Evolutionary conservation across 2,329 filamentous ascomycete species (phyloP).

Genomic region (Fusarium citri): DNA sequence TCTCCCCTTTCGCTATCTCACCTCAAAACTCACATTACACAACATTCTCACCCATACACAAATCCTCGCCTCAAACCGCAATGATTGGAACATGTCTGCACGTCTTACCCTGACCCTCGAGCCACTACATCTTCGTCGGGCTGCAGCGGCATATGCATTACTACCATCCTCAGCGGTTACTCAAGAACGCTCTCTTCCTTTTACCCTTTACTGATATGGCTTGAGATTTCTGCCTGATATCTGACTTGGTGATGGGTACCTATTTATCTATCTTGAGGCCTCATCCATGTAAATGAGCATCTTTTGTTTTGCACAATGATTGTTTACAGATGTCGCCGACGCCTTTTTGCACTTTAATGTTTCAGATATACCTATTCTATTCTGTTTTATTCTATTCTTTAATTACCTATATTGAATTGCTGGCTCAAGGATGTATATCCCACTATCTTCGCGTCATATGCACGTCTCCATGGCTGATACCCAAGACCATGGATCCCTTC

Average conservation of each 20-base stretch:
- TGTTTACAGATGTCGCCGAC: conserved; percentile 23
- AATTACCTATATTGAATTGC: neutral
- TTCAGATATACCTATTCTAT: neutral
- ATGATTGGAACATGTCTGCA: conserved; percentile 40
- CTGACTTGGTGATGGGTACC: conserved; percentile 9
- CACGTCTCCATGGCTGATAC: conserved; percentile 28
- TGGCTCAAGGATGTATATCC: conserved; percentile 49
- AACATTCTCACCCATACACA: conserved; percentile 34
- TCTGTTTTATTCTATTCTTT: neutral
- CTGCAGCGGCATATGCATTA: conserved; percentile 45
- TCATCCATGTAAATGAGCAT: conserved; percentile 21
- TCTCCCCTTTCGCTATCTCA: neutral
- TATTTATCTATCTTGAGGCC: conserved; percentile 39
- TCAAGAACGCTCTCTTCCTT: conserved; percentile 4
- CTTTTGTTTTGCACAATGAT: conserved; percentile 21
- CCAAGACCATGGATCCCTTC: conserved; percentile 18
- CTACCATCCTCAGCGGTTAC: conserved; percentile 29
- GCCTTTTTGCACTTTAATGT: conserved; percentile 32
- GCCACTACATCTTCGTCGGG: conserved; percentile 26
- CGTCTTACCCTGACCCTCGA: conserved; percentile 15
- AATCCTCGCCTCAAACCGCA: conserved; percentile 33
- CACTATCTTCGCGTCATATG: conserved; percentile 24
- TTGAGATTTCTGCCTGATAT: conserved; percentile 22
- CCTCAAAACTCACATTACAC: conserved; percentile 29
- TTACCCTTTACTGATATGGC: neutral